Evolutionary conservation across 192 early-diverging fungal species (phyloP).

Genomic region (Blastocladiella britannica): DNA sequence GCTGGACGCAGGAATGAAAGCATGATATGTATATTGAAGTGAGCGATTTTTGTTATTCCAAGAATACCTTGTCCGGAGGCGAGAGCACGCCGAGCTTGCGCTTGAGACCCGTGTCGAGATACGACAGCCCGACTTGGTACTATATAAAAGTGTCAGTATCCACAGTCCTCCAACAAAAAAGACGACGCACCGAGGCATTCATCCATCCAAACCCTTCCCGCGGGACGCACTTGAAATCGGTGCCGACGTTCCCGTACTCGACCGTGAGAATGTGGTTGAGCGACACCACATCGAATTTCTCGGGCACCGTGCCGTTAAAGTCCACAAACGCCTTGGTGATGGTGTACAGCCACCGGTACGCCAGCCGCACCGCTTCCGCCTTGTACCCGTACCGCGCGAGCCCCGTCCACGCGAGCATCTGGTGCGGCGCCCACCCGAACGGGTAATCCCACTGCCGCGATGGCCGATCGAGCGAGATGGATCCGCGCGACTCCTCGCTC

Average conservation of each 20-base stretch:
- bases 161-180: background rate
- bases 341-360: slow-evolving; percentile 90
- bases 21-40: too few species aligned
- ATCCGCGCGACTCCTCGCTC: slow-evolving; percentile 73
- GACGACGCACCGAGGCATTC: slow-evolving; percentile 45
- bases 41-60: too few species aligned
- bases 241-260: slow-evolving; percentile 91
- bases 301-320: slow-evolving; percentile 88
- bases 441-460: slow-evolving; percentile 92
- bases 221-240: slow-evolving; percentile 79
- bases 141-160: background rate
- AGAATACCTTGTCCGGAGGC: slow-evolving; percentile 46
- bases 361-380: slow-evolving; percentile 47
- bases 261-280: slow-evolving; percentile 79
- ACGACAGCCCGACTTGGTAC: slow-evolving; percentile 59
- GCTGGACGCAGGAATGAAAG: too few species aligned
- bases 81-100: slow-evolving; percentile 60
- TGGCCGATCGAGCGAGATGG: slow-evolving; percentile 56
- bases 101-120: slow-evolving; percentile 44
- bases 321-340: slow-evolving; percentile 91
- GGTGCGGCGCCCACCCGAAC: slow-evolving; percentile 97
- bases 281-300: slow-evolving; percentile 88
- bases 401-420: slow-evolving; percentile 89
- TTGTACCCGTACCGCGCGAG: slow-evolving; percentile 61
- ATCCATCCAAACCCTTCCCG: slow-evolving; percentile 98